phyloP scores from a whole-genome alignment of 176 grass and related monocot genomes.

The Oryza brachyantha region DNA sequence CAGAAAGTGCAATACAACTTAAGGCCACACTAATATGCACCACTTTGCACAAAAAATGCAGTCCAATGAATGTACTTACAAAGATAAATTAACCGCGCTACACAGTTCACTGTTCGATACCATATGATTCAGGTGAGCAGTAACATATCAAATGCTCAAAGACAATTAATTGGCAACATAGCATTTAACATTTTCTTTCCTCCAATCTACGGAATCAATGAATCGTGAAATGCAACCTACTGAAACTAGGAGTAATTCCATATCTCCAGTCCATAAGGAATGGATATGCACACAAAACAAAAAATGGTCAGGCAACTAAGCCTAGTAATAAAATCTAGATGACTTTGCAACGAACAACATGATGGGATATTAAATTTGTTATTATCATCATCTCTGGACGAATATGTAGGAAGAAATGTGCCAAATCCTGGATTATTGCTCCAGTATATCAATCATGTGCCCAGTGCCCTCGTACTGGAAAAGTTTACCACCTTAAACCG shows the following conservation, averaged over 20 bases:
- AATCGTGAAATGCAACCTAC: background rate
- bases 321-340: background rate
- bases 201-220: background rate
- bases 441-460: background rate
- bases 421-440: background rate
- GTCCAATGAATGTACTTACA: background rate
- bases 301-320: background rate
- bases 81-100: background rate
- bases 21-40: no score
- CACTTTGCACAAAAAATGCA: background rate
- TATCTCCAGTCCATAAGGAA: background rate
- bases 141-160: background rate
- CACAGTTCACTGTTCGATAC: background rate
- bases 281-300: no score
- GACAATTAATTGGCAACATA: background rate
- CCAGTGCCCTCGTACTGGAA: background rate
- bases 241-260: background rate
- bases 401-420: background rate
- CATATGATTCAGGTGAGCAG: background rate
- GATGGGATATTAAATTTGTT: background rate
- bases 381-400: background rate
- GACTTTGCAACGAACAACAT: background rate
- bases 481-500: background rate
- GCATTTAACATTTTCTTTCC: background rate
- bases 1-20: conserved; percentile 9